Evolutionary conservation across 2,329 filamentous ascomycete genomes (phyloP).

Genomic region (Pseudogymnoascus sp.): DNA sequence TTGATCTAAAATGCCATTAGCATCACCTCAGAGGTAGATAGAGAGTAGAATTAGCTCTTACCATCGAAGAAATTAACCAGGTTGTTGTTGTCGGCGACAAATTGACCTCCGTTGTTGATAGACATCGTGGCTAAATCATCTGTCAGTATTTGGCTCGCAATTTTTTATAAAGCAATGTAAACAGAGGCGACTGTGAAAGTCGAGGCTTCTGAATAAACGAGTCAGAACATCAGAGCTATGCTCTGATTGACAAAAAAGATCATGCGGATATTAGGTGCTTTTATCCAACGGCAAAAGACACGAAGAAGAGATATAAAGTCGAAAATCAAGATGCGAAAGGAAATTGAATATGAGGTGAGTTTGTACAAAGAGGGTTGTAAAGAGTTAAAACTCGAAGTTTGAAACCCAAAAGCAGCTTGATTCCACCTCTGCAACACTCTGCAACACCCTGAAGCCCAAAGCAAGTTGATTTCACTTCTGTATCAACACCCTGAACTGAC

Average conservation of each 20-base stretch:
- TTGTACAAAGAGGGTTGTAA: not conserved
- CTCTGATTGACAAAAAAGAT: not conserved
- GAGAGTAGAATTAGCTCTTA: constrained; percentile 8
- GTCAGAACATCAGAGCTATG: not conserved
- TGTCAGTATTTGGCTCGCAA: not conserved
- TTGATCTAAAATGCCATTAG: not conserved
- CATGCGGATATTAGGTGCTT: not conserved
- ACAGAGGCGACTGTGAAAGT: not conserved
- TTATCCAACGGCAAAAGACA: not conserved
- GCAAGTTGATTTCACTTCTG: not conserved
- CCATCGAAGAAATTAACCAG: constrained; percentile 16
- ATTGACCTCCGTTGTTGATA: constrained; percentile 13
- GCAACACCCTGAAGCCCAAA: not conserved
- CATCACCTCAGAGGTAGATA: not conserved
- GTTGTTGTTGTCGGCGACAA: not conserved
- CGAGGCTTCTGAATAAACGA: not conserved
- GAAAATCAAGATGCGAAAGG: not conserved
- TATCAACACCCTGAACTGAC: not conserved
- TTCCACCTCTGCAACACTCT: not conserved
- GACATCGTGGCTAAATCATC: not conserved
- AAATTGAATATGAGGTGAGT: not conserved
- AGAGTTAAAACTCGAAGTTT: not conserved
- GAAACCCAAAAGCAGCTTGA: not conserved
- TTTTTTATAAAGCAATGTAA: not conserved
- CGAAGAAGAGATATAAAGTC: not conserved